Percentiles rank a stretch among this genome's conserved stretches.
phyloP scores from a whole-genome alignment of 2,329 filamentous ascomycete species.

The Penicillium psychrosexuale region DNA sequence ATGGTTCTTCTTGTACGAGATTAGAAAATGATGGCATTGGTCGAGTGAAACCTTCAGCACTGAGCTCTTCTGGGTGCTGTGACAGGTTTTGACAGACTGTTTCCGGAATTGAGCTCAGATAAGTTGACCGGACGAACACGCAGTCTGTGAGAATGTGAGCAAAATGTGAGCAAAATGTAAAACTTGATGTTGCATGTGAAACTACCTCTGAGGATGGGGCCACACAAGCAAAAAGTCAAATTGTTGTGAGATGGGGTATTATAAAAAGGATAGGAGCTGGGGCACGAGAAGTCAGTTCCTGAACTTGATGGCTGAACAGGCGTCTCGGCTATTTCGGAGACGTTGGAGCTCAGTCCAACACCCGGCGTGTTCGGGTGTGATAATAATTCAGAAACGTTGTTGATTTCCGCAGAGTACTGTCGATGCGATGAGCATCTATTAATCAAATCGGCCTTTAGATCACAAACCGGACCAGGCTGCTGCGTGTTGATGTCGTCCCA shows the following conservation, averaged over 20 bases:
- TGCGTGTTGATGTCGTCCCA: not conserved
- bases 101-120: slow-evolving; percentile 5
- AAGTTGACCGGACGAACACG: not conserved
- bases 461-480: not conserved
- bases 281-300: not conserved
- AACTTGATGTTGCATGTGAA: too few relatives aligned
- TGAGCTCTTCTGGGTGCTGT: not conserved
- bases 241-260: not conserved
- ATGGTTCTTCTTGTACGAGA: not conserved
- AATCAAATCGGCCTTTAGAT: not conserved
- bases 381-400: not conserved
- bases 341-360: not conserved
- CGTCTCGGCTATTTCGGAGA: slow-evolving; percentile 24
- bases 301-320: slow-evolving; percentile 4
- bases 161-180: not conserved
- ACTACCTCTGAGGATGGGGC: not conserved
- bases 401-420: not conserved
- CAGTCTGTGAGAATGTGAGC: not conserved
- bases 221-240: not conserved
- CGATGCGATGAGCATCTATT: not conserved
- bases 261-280: not conserved
- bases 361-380: not conserved
- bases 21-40: not conserved
- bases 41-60: not conserved
- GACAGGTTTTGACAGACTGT: not conserved